Evolutionary conservation across 441 rosid species (phyloP).

Genomic region (Metrosideros polymorpha): DNA sequence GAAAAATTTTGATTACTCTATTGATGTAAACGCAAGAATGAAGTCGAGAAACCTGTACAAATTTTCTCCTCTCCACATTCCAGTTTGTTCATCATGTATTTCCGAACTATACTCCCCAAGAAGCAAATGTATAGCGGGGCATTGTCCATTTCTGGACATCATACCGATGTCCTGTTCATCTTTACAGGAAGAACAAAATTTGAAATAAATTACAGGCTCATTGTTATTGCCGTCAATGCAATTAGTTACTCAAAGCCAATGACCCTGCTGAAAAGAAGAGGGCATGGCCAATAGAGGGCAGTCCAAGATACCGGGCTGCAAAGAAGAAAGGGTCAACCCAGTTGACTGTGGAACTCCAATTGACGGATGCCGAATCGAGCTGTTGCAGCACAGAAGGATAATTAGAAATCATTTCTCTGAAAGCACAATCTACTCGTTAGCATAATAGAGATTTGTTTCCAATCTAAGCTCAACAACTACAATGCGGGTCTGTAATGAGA

Average conservation of each 20-base stretch:
- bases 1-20: neutral
- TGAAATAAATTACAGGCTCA: neutral
- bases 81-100: neutral
- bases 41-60: neutral
- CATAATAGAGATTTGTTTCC: neutral
- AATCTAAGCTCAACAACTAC: neutral
- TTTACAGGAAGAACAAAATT: neutral
- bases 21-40: neutral
- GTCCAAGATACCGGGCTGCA: conserved; percentile 55
- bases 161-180: neutral
- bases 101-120: neutral
- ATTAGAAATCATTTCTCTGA: neutral
- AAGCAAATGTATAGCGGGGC: neutral
- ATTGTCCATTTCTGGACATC: neutral
- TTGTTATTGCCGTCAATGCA: neutral
- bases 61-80: neutral
- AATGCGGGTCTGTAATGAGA: neutral
- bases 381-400: conserved; percentile 13
- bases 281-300: conserved; percentile 60
- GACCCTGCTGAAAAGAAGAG: conserved; percentile 58
- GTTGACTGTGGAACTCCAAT: conserved; percentile 57
- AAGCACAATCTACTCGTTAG: neutral
- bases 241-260: conserved; percentile 37
- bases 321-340: conserved; percentile 47
- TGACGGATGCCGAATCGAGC: conserved; percentile 67